These are phyloP conservation scores for Moniliella sp. DNA, from an alignment of 1,284 basidiomycete species.

Conservation along the genomic window DNA sequence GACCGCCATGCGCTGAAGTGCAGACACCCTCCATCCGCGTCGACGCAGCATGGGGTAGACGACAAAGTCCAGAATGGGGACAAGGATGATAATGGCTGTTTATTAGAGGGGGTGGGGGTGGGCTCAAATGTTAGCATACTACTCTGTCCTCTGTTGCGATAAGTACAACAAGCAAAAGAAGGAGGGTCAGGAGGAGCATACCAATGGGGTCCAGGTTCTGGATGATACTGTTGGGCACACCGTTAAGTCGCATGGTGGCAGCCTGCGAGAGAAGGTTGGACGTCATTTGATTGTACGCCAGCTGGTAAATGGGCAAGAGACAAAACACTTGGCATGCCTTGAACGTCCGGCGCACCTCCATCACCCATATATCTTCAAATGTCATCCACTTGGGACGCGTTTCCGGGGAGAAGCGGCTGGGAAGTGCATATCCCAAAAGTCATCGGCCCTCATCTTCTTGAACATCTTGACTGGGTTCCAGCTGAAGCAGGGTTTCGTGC, in stretches of 20 bases:
- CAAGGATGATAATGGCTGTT: conserved; percentile 36
- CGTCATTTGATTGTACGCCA: conserved; percentile 37
- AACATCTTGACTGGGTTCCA: conserved; percentile 26
- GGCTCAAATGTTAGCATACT: conserved; percentile 45
- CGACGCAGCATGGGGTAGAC: conserved; percentile 57
- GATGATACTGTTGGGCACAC: conserved; percentile 54
- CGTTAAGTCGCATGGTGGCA: conserved; percentile 41
- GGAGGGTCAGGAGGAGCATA: too few species aligned
- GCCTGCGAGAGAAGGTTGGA: conserved; percentile 47
- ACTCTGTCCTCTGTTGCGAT: too few species aligned
- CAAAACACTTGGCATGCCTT: conserved; percentile 64
- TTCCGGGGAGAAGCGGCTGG: conserved; percentile 36
- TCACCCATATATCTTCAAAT: conserved; percentile 44
- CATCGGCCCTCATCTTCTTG: conserved; percentile 37
- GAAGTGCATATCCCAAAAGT: conserved; percentile 57
- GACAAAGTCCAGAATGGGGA: conserved; percentile 36
- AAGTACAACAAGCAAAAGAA: too few species aligned
- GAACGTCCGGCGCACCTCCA: conserved; percentile 58
- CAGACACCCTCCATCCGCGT: conserved; percentile 43
- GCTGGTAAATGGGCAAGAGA: conserved; percentile 43
- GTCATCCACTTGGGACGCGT: conserved; percentile 36
- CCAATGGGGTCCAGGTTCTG: conserved; percentile 44
- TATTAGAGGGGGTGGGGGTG: conserved; percentile 60
- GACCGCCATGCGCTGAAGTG: conserved; percentile 6
- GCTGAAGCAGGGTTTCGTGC: conserved; percentile 29